Base-by-base conservation (phyloP, 1,139 yeast genomes). In the Lodderomyces oxycetoniae region DNA sequence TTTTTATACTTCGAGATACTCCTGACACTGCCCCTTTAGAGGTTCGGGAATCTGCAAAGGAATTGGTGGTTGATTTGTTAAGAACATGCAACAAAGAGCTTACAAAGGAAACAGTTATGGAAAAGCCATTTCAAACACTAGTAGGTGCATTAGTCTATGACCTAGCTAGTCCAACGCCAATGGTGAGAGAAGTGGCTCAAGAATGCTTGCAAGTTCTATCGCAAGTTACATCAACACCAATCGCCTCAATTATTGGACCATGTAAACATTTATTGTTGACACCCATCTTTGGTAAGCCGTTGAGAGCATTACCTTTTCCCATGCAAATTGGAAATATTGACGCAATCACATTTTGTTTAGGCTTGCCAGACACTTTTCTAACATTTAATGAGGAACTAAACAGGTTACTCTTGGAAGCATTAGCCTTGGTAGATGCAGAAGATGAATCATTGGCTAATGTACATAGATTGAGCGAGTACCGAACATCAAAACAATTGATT, bases 261-360 rank as follows among this genome's bases (percentile, higher is more conserved):
- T 88, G 93, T 32, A 86, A 87, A 47, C 82, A 77, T 29, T 75
- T 89, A 30, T 65, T 93, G 29, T 62, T 93, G 32, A 86, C 94
- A 1, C 98, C 98, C 6, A 91, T 93, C 28, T 93, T 91, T 63
- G 95, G 96, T 5, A 93, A 93, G 52, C 99, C 99, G 1, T 63
- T 93, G 40, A 71, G 99, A 42, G 98, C 98, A 0, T 68, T 93
- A 42, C 98, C 99, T 0, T 91, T 93, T 63, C 94, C 96, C 3
- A 91, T 89, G 96, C 98, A 93, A 61, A 91, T 93, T 38, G 98
- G 98, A 22, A 89, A 91, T 55, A 88, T 93, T 41, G 98, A 91
- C 59, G 98, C 97, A 1, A 86, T 93, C 10, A 80, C 95, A 0
- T 93, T 81, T 55, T 91, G 97, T 50, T 64, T 93, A 41, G 78